Percentiles rank a stretch among this genome's conserved stretches.
phyloP scores from a whole-genome alignment of 208 protist species.

The Porcisia hertigi region DNA sequence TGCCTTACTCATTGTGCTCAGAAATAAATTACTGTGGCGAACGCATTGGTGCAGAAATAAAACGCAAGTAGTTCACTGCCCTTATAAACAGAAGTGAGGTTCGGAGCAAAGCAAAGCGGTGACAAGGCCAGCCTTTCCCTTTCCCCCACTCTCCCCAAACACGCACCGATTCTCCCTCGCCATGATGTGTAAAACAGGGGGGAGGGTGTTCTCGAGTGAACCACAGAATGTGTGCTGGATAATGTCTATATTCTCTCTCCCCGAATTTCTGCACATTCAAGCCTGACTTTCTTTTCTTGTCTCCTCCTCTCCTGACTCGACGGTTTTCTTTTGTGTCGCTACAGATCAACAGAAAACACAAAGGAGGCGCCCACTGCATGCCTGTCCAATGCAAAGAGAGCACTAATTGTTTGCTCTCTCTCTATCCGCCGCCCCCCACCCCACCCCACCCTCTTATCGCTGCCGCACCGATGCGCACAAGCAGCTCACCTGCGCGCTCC shows the following conservation, averaged over 20 bases:
- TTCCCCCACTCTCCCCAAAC: neutral
- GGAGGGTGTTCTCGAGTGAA: neutral
- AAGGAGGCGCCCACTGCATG: neutral
- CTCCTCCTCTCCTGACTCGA: neutral
- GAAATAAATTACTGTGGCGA: neutral
- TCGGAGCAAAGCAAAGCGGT: neutral
- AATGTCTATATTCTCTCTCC: neutral
- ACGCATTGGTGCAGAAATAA: neutral
- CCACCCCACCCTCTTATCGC: neutral
- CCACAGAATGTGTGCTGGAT: neutral
- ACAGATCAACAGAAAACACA: neutral
- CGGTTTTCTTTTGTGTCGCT: neutral
- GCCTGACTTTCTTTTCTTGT: neutral
- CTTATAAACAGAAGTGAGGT: neutral
- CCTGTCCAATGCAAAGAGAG: neutral
- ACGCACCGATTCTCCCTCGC: neutral
- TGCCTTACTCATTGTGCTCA: neutral
- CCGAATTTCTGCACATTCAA: no score
- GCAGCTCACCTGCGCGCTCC: neutral
- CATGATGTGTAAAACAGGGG: neutral
- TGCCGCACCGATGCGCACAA: constrained; percentile 1
- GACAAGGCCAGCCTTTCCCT: neutral
- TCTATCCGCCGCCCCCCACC: neutral
- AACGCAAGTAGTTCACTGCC: neutral
- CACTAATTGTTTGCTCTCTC: neutral